phyloP scores from a whole-genome alignment of 805 yeast genomes.

The Candida sphagnicola region DNA sequence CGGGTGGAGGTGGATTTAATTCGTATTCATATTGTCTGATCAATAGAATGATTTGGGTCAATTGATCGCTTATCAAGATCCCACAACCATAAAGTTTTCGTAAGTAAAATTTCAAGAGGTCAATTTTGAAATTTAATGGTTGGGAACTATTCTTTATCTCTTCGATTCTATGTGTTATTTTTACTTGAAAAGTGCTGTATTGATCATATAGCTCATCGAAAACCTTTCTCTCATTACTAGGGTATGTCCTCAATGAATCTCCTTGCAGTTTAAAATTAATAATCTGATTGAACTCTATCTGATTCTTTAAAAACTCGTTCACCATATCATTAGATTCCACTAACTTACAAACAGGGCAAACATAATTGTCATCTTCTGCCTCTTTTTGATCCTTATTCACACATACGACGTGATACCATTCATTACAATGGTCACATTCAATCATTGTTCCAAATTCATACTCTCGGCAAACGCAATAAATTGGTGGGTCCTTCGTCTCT shows the following conservation, averaged over 20 bases:
- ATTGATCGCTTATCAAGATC: conserved; percentile 19
- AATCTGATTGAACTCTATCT: conserved; percentile 12
- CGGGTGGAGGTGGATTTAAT: conserved; percentile 1
- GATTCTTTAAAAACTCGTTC: conserved; percentile 13
- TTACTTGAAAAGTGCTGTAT: conserved; percentile 7
- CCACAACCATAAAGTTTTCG: conserved; percentile 31
- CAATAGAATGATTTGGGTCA: conserved; percentile 13
- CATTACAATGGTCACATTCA: conserved; percentile 65
- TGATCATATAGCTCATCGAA: conserved; percentile 15
- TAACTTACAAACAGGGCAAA: conserved; percentile 29
- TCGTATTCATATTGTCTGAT: conserved; percentile 12
- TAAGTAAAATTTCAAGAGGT: conserved; percentile 18
- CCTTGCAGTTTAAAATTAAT: conserved; percentile 8
- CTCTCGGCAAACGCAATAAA: conserved; percentile 62
- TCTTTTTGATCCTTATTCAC: conserved; percentile 26
- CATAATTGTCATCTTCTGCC: conserved; percentile 19
- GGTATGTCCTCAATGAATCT: conserved; percentile 13
- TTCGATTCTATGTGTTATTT: conserved; percentile 9
- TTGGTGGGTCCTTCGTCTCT: conserved; percentile 12
- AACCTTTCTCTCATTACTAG: conserved; percentile 17
- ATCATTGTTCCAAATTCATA: conserved; percentile 61
- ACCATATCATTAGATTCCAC: conserved; percentile 12
- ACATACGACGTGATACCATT: conserved; percentile 69
- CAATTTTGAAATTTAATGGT: conserved; percentile 13
- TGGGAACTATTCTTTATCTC: conserved; percentile 10